A percentile compares a stretch with the other conserved stretches of the same genome.
Conservation (phyloP, 257 asterid species). For the Perilla frutescens region DNA sequence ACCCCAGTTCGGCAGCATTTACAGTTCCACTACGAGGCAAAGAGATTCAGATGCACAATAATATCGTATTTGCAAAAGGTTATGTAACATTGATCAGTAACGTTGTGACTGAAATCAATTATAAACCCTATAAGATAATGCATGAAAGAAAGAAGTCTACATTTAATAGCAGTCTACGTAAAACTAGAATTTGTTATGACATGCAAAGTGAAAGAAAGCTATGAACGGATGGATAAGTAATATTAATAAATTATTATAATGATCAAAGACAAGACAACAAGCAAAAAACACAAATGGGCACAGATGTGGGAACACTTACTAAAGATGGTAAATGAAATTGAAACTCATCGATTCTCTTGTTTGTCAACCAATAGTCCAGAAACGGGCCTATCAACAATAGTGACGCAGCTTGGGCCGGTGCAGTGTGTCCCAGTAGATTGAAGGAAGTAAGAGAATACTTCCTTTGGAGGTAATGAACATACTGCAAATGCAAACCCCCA, state of each 20-base stretch:
- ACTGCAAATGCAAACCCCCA: slow-evolving; percentile 61
- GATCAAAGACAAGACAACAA: slow-evolving; percentile 8
- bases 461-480: slow-evolving; percentile 93
- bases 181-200: slow-evolving; percentile 2
- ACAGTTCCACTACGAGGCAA: no score
- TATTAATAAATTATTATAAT: slow-evolving; percentile 1
- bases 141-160: no score
- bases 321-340: slow-evolving; percentile 61
- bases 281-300: slow-evolving; percentile 3
- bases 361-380: slow-evolving; percentile 95
- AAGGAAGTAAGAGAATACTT: slow-evolving; percentile 95
- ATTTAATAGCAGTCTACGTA: no score
- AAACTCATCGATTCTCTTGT: slow-evolving; percentile 82
- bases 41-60: no score
- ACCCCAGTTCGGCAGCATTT: no score
- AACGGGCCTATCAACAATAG: slow-evolving; percentile 84
- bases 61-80: no score
- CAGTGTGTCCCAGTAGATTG: slow-evolving; percentile 97
- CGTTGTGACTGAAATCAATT: no score
- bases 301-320: slow-evolving; percentile 55
- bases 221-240: slow-evolving; percentile 10
- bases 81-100: no score
- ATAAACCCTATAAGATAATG: no score
- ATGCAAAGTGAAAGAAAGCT: not conserved
- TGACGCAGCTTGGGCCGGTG: slow-evolving; percentile 97